Conservation (phyloP, 2,329 filamentous ascomycete species). For the Fusarium anguioides region DNA sequence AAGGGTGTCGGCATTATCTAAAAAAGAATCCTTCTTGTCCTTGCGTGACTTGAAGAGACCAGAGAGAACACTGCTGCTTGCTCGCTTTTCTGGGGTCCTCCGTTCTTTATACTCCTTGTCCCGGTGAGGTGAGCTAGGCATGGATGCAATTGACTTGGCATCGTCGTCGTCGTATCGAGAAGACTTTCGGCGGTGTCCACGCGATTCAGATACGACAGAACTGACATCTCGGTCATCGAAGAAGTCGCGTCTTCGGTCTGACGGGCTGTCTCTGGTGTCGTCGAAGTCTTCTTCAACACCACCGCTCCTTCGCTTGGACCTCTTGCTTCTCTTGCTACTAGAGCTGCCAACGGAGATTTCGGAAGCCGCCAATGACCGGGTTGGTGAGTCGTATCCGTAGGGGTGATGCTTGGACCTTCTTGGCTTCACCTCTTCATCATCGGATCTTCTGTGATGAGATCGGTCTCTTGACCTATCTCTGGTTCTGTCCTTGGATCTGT, state of each 20-base stretch:
- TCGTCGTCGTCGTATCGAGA: slow-evolving; percentile 60
- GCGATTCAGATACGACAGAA: slow-evolving; percentile 62
- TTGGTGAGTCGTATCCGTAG: slow-evolving; percentile 47
- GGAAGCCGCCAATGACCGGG: slow-evolving; percentile 50
- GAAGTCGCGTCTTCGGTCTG: slow-evolving; percentile 53
- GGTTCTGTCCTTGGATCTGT: slow-evolving; percentile 10
- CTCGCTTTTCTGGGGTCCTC: slow-evolving; percentile 53
- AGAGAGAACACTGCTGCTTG: slow-evolving; percentile 60
- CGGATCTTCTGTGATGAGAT: slow-evolving; percentile 33
- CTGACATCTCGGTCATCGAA: slow-evolving; percentile 60
- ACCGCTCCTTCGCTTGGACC: slow-evolving; percentile 53
- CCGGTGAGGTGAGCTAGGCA: slow-evolving; percentile 49
- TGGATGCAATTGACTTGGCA: slow-evolving; percentile 58
- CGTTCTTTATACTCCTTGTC: slow-evolving; percentile 47
- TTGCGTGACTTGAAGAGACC: slow-evolving; percentile 60
- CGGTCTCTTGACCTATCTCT: slow-evolving; percentile 16
- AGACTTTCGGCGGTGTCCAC: slow-evolving; percentile 45
- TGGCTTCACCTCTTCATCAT: slow-evolving; percentile 51
- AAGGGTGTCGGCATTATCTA: slow-evolving; percentile 77
- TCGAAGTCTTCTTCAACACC: slow-evolving; percentile 51
- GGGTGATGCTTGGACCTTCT: slow-evolving; percentile 52
- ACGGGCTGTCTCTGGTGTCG: slow-evolving; percentile 51
- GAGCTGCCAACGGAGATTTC: slow-evolving; percentile 52
- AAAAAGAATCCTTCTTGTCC: slow-evolving; percentile 69
- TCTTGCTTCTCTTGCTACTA: slow-evolving; percentile 56